Evolutionary conservation across 2,329 filamentous ascomycete species (phyloP), one percentile per base, ranked within the genome.

Genomic region (Orbilia brochopaga): DNA sequence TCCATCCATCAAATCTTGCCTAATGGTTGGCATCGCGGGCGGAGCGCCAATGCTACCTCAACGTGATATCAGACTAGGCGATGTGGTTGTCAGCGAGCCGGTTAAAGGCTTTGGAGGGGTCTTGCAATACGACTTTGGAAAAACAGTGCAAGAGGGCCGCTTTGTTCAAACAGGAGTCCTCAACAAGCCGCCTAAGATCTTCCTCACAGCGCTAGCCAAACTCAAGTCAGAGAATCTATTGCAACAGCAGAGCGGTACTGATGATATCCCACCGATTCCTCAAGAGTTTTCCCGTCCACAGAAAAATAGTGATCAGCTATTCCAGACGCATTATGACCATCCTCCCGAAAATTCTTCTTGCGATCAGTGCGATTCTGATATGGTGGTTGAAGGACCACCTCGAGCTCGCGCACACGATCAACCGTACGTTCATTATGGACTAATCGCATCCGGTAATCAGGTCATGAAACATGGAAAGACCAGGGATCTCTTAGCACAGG

Each of bases 1-100:
- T 24, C 57, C 57, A 5, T 40, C 32, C 11, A 19, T 61, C 37
- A 44, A 6, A 15, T 24, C 42, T 23, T 30, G 46, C 17, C 8
- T 61, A 6, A 61, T 61, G 57, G 57, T 61, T 17, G 57, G 57
- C 5, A 61, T 61, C 3, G 57, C 27, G 1, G 57, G 57, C 3
- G 57, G 57, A 6, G 57, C 46, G 1, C 57, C 57, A 8, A 11
- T 27, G 10, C 19, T 42, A 13, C 57, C 44, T 5, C 27, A 21
- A 15, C 15, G 19, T 15, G 42, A 46, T 15, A 46, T 46, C 13
- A 46, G 42, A 13, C 42, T 46, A 5, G 42, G 42, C 5, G 27
- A 52, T n/a, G 30, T 57, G 19, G 54, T 57, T 4, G 54, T 57
- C 17, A 57, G 54, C n/a, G 54, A 57, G 21, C 54, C 54, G 42